These are phyloP conservation scores for Thelonectria olida DNA, from an alignment of 2,329 filamentous ascomycete genomes.

Conservation along the genomic window DNA sequence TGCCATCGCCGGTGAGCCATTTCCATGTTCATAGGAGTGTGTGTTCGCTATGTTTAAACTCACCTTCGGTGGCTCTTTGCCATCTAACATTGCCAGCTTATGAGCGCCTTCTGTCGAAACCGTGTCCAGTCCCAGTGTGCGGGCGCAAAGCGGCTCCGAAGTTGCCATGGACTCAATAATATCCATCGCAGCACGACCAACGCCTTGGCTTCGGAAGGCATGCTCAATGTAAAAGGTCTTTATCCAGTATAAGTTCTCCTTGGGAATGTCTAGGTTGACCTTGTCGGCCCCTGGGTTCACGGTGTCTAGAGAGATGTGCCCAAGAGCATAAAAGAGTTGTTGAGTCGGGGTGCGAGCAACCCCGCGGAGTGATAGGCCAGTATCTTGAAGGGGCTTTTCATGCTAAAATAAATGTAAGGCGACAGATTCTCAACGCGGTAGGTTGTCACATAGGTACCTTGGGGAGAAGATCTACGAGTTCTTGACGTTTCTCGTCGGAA, in stretches of 20 bases:
- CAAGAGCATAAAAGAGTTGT: slow-evolving; percentile 27
- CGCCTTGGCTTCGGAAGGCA: slow-evolving; percentile 36
- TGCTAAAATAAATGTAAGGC: slow-evolving; percentile 21
- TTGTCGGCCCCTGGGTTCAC: slow-evolving; percentile 20
- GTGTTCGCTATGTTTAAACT: accelerated
- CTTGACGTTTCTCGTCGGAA: slow-evolving; percentile 5
- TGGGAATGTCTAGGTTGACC: slow-evolving; percentile 30
- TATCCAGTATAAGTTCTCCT: slow-evolving; percentile 40
- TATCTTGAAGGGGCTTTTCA: slow-evolving; percentile 25
- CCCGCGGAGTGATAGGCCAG: slow-evolving; percentile 24
- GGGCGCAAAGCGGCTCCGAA: slow-evolving; percentile 35
- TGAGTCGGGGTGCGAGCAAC: slow-evolving; percentile 25
- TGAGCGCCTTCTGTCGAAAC: slow-evolving; percentile 34
- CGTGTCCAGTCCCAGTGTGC: slow-evolving; percentile 40
- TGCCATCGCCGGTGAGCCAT: neutral
- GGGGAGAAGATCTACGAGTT: slow-evolving; percentile 29
- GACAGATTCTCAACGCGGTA: accelerated
- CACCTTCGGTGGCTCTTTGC: slow-evolving; percentile 21
- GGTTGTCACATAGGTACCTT: neutral
- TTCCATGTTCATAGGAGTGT: neutral
- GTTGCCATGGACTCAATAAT: slow-evolving; percentile 39
- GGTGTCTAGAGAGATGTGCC: slow-evolving; percentile 39
- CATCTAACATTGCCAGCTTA: slow-evolving; percentile 1
- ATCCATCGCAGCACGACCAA: slow-evolving; percentile 44
- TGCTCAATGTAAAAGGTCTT: slow-evolving; percentile 42